Conservation (phyloP, 352 stramenopile species). For the Peronospora farinosa region DNA sequence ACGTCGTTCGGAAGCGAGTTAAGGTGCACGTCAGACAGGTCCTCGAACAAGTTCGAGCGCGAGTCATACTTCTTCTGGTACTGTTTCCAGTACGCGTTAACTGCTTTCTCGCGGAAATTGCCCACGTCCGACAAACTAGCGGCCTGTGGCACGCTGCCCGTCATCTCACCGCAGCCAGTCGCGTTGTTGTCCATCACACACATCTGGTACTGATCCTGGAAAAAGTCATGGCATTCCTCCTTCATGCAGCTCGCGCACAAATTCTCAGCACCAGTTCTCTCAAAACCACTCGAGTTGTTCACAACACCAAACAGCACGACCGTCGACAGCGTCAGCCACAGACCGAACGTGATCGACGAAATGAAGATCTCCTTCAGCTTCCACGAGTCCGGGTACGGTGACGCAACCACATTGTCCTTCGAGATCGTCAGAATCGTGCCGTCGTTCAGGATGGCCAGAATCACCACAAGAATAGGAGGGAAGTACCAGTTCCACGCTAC, state of each 20-base stretch:
- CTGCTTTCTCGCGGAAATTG: constrained; percentile 32
- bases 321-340: constrained; percentile 61
- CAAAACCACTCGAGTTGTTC: constrained; percentile 56
- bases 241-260: constrained; percentile 57
- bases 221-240: constrained; percentile 53
- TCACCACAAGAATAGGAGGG: constrained; percentile 82
- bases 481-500: constrained; percentile 88
- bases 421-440: constrained; percentile 80
- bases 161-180: constrained; percentile 54
- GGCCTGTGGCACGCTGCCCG: constrained; percentile 38
- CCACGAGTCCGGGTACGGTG: constrained; percentile 58
- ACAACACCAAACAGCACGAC: constrained; percentile 55
- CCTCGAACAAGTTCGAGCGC: constrained; percentile 42
- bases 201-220: constrained; percentile 42
- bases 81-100: constrained; percentile 38
- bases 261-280: constrained; percentile 48
- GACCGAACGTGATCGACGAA: constrained; percentile 54
- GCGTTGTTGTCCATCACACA: constrained; percentile 44
- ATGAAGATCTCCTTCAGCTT: constrained; percentile 70
- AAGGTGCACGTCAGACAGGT: constrained; percentile 52
- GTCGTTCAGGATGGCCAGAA: constrained; percentile 89
- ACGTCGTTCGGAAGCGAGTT: constrained; percentile 36
- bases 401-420: constrained; percentile 67
- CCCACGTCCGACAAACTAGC: constrained; percentile 34
- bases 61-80: constrained; percentile 49